These are phyloP conservation scores for Harringtonia lauricola DNA, from an alignment of 2,329 filamentous ascomycete species.

Conservation along the genomic window DNA sequence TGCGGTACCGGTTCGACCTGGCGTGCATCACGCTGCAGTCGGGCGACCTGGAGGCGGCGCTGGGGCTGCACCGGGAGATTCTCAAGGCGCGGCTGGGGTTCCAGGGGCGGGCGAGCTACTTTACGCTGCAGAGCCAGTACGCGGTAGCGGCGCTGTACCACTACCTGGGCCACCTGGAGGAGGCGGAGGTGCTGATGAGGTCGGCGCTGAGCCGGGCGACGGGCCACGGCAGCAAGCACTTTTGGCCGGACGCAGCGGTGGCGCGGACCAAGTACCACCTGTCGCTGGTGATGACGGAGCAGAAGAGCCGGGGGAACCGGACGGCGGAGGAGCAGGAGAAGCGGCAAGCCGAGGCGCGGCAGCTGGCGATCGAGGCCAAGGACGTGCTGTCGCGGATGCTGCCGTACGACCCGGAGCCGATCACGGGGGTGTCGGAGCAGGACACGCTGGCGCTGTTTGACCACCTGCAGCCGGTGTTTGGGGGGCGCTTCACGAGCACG, in stretches of 20 bases:
- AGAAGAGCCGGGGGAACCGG: neutral
- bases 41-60: constrained; percentile 2
- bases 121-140: constrained; percentile 12
- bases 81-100: constrained; percentile 10
- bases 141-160: constrained; percentile 9
- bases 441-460: constrained; percentile 11
- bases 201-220: constrained; percentile 5
- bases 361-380: constrained; percentile 9
- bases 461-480: constrained; percentile 12
- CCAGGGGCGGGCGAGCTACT: constrained; percentile 11
- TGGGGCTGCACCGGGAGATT: constrained; percentile 8
- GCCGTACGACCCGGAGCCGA: constrained; percentile 10
- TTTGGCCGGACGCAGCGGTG: constrained; percentile 10
- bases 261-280: constrained; percentile 12
- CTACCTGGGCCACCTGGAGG: constrained; percentile 7
- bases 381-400: constrained; percentile 12
- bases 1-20: constrained; percentile 11
- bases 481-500: constrained; percentile 10
- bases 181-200: constrained; percentile 9
- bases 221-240: constrained; percentile 6
- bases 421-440: constrained; percentile 8
- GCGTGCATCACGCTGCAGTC: constrained; percentile 12
- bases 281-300: constrained; percentile 6
- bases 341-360: constrained; percentile 1
- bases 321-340: neutral